Evolutionary conservation across 495 filamentous ascomycete genomes (phyloP).

Genomic region (Aspergillus affinis): DNA sequence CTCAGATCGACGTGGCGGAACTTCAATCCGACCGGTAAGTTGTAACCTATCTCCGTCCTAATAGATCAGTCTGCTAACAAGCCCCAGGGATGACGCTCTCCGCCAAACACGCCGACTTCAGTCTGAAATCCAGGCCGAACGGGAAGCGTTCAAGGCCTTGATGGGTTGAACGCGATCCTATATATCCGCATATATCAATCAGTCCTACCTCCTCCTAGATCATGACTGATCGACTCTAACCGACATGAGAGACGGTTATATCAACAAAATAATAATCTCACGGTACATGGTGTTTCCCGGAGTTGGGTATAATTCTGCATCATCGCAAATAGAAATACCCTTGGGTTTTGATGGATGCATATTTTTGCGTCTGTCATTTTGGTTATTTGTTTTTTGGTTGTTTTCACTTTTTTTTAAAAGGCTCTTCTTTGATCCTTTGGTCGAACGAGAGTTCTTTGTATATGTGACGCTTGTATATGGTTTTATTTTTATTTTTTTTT

Average conservation of each 20-base stretch:
- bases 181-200: not conserved
- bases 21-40: constrained; percentile 82
- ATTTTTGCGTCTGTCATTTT: not conserved
- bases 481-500: not conserved
- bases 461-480: not conserved
- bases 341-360: not conserved
- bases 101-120: constrained; percentile 78
- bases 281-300: not conserved
- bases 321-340: not conserved
- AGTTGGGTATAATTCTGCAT: not conserved
- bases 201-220: too few species aligned
- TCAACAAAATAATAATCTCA: not conserved
- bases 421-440: too few species aligned
- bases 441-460: not conserved
- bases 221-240: not conserved
- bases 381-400: not conserved
- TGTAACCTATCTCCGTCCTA: constrained; percentile 13
- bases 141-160: constrained; percentile 51
- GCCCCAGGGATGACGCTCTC: constrained; percentile 76
- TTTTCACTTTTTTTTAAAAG: too few species aligned
- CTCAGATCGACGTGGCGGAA: constrained; percentile 91
- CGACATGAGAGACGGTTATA: not conserved
- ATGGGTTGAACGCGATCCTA: constrained; percentile 23
- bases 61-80: constrained; percentile 26
- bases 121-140: constrained; percentile 57